These are phyloP conservation scores for Schwanniomyces occidentalis DNA, from an alignment of 805 yeast species.

Conservation along the genomic window DNA sequence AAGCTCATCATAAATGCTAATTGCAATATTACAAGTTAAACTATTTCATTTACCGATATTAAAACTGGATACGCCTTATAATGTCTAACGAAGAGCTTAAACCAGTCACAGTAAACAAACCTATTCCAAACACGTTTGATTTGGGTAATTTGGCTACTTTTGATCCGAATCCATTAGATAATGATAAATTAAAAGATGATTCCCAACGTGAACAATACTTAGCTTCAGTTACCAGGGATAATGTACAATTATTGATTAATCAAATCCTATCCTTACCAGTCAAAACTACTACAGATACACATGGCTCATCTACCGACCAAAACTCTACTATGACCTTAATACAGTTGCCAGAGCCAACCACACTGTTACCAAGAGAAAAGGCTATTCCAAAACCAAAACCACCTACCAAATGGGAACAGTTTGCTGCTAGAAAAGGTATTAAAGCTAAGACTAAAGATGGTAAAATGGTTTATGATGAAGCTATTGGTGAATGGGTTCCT, in stretches of 20 bases:
- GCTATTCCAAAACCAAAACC: conserved; percentile 91
- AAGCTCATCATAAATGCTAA: conserved; percentile 6
- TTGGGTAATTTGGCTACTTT: conserved; percentile 88
- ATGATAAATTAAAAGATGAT: conserved; percentile 54
- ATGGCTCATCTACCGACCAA: conserved; percentile 57
- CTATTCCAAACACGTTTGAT: conserved; percentile 86
- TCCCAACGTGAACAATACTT: conserved; percentile 63
- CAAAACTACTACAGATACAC: conserved; percentile 78
- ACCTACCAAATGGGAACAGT: conserved; percentile 93
- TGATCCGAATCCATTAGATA: conserved; percentile 84
- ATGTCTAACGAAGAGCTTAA: conserved; percentile 38
- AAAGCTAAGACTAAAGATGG: conserved; percentile 87
- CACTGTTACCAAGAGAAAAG: conserved; percentile 90
- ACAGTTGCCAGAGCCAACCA: conserved; percentile 78
- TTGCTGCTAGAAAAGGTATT: conserved; percentile 95
- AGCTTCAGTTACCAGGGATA: conserved; percentile 75
- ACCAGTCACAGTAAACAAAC: conserved; percentile 87
- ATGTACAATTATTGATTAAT: conserved; percentile 86
- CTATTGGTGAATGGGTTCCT: conserved; percentile 90
- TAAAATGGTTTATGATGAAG: conserved; percentile 88
- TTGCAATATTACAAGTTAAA: not conserved
- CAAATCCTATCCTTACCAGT: conserved; percentile 89
- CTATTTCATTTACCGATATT: not conserved
- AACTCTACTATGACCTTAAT: conserved; percentile 79
- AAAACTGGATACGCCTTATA: not conserved